phyloP scores from a whole-genome alignment of 2,329 filamentous ascomycete species.

The Claviceps pusilla region DNA sequence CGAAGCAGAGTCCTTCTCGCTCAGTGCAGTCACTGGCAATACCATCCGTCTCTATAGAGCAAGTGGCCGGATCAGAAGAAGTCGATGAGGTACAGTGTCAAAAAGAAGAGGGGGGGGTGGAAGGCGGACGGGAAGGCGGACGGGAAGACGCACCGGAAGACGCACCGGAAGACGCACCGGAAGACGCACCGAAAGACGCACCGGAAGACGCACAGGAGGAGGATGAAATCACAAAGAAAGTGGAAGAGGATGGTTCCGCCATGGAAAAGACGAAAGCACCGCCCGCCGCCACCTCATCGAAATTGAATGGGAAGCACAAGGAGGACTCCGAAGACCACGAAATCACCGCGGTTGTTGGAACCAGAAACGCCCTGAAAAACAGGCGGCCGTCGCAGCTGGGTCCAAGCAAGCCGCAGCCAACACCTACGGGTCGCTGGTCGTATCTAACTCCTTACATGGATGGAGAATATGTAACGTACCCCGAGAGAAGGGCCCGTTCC shows the following conservation, averaged over 20 bases:
- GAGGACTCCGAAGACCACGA: background rate
- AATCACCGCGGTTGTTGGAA: background rate
- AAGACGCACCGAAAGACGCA: too few relatives aligned
- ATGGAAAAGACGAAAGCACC: background rate
- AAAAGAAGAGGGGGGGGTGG: background rate
- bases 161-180: too few relatives aligned
- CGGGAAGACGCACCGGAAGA: too few relatives aligned
- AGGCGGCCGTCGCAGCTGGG: conserved; percentile 3
- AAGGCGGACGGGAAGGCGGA: background rate
- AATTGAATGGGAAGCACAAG: background rate
- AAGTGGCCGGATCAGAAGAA: background rate
- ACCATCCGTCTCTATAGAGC: conserved; percentile 3
- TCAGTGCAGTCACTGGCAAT: background rate
- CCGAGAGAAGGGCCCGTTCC: conserved; percentile 20
- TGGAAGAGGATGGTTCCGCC: background rate
- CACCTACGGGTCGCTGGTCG: conserved; percentile 20
- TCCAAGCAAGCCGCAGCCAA: conserved; percentile 14
- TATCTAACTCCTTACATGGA: conserved; percentile 26
- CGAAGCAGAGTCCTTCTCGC: background rate
- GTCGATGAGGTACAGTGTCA: background rate
- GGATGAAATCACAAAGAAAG: too few relatives aligned
- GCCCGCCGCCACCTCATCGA: background rate
- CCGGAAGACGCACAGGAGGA: too few relatives aligned
- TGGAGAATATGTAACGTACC: conserved; percentile 24
- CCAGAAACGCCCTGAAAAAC: background rate